Evolutionary conservation across 1,139 yeast species (phyloP), one percentile per base, ranked within the genome.

Genomic region (Protomyces gravidus): DNA sequence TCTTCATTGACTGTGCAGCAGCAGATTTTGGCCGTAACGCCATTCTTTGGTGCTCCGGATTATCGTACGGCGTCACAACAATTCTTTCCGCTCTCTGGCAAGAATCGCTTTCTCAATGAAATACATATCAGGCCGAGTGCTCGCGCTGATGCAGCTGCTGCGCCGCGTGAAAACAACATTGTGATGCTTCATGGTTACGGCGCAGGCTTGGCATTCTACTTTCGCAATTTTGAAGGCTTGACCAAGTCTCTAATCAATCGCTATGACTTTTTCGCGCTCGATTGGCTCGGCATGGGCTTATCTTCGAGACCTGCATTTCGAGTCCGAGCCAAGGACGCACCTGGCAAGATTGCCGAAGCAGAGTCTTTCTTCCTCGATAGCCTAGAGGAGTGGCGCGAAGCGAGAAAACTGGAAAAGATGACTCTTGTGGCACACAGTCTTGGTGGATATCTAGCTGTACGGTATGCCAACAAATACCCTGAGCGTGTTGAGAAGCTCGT

Each of bases 171-270:
- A 9, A 36, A 17, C 17, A 63, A 66, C 64, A 67, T 85, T 25
- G 89, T 89, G 3, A 76, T 92, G 67, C 68, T 92, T 15, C 98
- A 92, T 69, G 98, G 98, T 0, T 89, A 88, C 71, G 96, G 95
- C 0, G 95, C 97, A 0, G 85, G 95, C 0, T 77, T 86, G 15
- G 92, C 94, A 23, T 86, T 92, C 68, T 92, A 83, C 73, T 89
- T 89, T 65, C 76, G 89, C 60, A 90, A 88, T 68, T 82, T 89
- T 64, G 81, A 79, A 56, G 80, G 67, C 46, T 75, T 79, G 66
- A 71, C 73, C 3, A 50, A 66, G 9, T 60, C 68, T 15, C 73
- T 71, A 33, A 77, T 75, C 57, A 76, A 70, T 69, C 75, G 78
- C 57, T 68, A 90, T 6, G 92, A 87, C 69, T 48, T 50, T 27